A percentile compares a stretch with the other conserved stretches of the same genome.
These are phyloP conservation scores for Papiliotrema laurentii DNA, from an alignment of 1,284 basidiomycete species.

Conservation along the genomic window DNA sequence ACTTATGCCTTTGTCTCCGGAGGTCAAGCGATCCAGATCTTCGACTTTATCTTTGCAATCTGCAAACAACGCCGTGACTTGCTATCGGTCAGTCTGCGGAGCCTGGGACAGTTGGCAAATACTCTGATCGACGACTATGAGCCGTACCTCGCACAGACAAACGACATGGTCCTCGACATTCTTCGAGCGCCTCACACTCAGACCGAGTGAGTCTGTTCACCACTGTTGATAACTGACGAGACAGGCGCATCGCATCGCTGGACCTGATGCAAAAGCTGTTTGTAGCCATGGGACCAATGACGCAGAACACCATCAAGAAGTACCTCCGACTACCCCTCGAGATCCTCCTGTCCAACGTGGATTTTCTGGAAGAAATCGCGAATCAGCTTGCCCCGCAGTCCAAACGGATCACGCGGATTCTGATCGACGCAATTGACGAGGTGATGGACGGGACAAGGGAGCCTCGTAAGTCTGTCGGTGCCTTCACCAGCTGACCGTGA, in stretches of 20 bases:
- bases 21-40: constrained; percentile 11
- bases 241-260: no score
- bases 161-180: constrained; percentile 12
- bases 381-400: constrained; percentile 24
- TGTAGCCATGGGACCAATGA: constrained; percentile 27
- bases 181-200: constrained; percentile 6
- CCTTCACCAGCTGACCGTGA: not conserved
- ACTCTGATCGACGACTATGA: constrained; percentile 25
- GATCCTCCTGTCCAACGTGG: constrained; percentile 25
- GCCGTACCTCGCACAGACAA: constrained; percentile 19
- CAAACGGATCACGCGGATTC: constrained; percentile 20
- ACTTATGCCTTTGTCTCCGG: constrained; percentile 15
- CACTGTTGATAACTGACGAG: constrained; percentile 9
- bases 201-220: not conserved
- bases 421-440: constrained; percentile 29
- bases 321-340: constrained; percentile 23
- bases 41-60: constrained; percentile 20
- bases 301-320: constrained; percentile 24
- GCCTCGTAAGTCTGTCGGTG: not conserved
- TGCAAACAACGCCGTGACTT: no score
- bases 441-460: constrained; percentile 9
- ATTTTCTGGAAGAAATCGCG: constrained; percentile 29
- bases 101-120: constrained; percentile 22
- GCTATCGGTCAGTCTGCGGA: constrained; percentile 14
- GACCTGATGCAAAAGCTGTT: constrained; percentile 21